Base-by-base conservation (phyloP, 2,329 filamentous ascomycete genomes). In the Cytospora mali region DNA sequence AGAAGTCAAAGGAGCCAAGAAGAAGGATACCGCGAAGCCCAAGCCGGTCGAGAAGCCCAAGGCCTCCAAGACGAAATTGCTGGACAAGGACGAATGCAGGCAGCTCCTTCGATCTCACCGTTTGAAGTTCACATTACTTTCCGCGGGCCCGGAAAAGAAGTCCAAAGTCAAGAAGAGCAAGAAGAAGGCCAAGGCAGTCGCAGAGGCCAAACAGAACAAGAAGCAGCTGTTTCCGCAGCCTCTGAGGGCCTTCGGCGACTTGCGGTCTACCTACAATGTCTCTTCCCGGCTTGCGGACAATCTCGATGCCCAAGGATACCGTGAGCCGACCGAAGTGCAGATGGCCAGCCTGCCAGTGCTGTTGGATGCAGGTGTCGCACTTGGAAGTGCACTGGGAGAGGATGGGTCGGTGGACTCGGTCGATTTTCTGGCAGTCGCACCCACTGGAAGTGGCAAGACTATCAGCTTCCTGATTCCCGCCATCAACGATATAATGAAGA, bases 371-470 rank as follows among this genome's bases (percentile, higher is more conserved):
- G 78, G 81, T 65, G 78, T 75, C 61, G 84, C 84, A 0, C 75
- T 87, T 31, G 64, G 71, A n/a, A 70, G 73, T 50, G 71, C 72
- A 14, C 73, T 72, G 4, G 75, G 73, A 28, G 71, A 71, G 25
- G 74, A 75, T 23, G 62, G 79, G 23, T 69, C 71, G 16, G 66
- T 72, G 29, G 67, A 66, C 69, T 55, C 74, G 14, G 79, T 94
- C 5, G 89, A 99, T 78, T 86, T 99, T 46, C 76, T 99, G 66
- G 91, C 92, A 0, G 88, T 98, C 50, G 95, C 95, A 3, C 95
- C 95, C 1, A 99, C 95, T 0, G 95, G 95, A 27, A 98, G 94
- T 74, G 95, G 95, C 51, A 99, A 99, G 80, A 99, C 95, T 0
- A 80, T 99, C 66, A 92, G 93, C 21, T 99, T 97, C 71, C 76